Conservation (phyloP, 208 protist species). For the Wallacemonas sp. region DNA sequence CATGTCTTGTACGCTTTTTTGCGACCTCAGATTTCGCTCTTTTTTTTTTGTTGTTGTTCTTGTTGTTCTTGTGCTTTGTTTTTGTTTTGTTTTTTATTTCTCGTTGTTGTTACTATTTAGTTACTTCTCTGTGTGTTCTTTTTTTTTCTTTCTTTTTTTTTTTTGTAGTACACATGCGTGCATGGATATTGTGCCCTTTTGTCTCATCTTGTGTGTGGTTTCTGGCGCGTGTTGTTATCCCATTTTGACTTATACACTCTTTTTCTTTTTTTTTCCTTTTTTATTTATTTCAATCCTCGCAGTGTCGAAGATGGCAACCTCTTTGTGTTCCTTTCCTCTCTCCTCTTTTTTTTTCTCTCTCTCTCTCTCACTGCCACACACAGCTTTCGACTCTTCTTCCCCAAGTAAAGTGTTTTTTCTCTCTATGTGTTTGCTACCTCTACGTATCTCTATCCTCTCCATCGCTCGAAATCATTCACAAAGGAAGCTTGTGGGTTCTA, state of each 20-base stretch:
- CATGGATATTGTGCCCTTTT: no score
- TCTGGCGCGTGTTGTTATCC: neutral
- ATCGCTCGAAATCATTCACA: no score
- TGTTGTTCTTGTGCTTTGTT: neutral
- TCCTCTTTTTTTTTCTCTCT: neutral
- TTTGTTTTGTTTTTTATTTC: conserved; percentile 11
- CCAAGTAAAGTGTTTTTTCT: no score
- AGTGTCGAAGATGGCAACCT: no score
- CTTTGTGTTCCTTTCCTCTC: neutral
- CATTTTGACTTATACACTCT: no score
- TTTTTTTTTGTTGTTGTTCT: neutral
- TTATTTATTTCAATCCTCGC: no score
- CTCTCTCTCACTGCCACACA: neutral
- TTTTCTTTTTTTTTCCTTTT: neutral
- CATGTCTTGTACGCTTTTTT: conserved; percentile 14
- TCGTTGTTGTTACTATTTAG: neutral
- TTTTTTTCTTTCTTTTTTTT: neutral
- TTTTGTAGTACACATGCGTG: neutral
- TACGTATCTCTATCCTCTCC: no score
- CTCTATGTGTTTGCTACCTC: no score
- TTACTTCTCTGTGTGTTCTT: conserved; percentile 1
- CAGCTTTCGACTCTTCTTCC: no score
- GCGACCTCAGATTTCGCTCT: neutral
- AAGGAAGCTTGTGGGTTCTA: no score
- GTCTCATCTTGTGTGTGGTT: neutral